Evolutionary conservation across 2,329 filamentous ascomycete genomes (phyloP), one percentile per base, ranked within the genome.

Genomic region (Meredithiella fracta): DNA sequence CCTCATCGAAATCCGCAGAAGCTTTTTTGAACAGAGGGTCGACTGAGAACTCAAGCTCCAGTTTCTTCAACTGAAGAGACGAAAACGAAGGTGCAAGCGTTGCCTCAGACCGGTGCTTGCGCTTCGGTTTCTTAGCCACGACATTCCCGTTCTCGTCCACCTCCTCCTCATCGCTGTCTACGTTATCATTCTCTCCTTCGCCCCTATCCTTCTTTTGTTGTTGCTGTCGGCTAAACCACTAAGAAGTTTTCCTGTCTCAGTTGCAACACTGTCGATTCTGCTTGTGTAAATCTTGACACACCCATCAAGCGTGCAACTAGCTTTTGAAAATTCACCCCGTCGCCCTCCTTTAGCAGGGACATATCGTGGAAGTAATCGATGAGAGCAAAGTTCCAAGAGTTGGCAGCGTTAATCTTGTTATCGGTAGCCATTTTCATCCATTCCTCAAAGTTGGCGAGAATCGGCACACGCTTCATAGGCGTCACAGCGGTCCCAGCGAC

Each of bases 341-440:
- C 89, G 29, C 92, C 92, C 65, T 98, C 92, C 66, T 94, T 94
- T 51, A 98, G 74, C 47, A 98, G 73, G 1, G 89, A 95, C 92
- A 98, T 97, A 65, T 98, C 92, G 68, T 98, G 91, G 65, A 98
- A 98, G 70, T 98, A 98, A 69, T 98, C 92, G 66, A 98, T 98
- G 17, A 98, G 78, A n/a, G 92, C 92, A 70, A 98, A 97, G 68
- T 97, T 97, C 92, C 92, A 98, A 29, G 90, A 96, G 69, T 98
- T 98, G 59, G 85, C 82, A 51, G 92, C 91, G 67, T 97, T 98
- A 75, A 98, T 98, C 70, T 92, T 92, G 72, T 98, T 98, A 72
- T 98, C 92, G 15, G 92, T 97, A 1, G 92, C 92, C 89, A 98
- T 94, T 76, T 97, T 98, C 89, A 98, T 97, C 92, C 91, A 97